Conservation (phyloP, 2,329 filamentous ascomycete genomes). For the Pseudogymnoascus sp. region DNA sequence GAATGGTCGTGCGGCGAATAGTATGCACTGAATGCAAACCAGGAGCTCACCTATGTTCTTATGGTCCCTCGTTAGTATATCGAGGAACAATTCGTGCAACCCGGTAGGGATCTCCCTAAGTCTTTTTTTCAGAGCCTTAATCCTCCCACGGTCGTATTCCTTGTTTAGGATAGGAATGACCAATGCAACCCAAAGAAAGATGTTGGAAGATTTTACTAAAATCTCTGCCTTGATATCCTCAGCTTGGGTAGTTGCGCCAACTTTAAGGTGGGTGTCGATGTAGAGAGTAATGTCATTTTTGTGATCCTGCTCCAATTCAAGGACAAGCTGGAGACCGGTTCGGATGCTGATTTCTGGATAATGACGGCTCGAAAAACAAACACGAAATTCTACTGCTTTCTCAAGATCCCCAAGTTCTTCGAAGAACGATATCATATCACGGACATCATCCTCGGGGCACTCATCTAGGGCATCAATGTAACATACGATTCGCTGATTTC, state of each 20-base stretch:
- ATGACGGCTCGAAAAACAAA: constrained; percentile 26
- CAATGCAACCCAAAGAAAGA: constrained; percentile 25
- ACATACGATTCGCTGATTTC: constrained; percentile 24
- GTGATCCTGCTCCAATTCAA: constrained; percentile 25
- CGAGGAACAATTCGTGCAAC: constrained; percentile 42
- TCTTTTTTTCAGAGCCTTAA: constrained; percentile 21
- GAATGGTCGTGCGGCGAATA: constrained; percentile 41
- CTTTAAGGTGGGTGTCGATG: constrained; percentile 20
- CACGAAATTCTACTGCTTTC: constrained; percentile 12
- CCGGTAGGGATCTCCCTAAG: constrained; percentile 34
- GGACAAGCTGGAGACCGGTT: constrained; percentile 19
- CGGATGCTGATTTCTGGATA: constrained; percentile 23
- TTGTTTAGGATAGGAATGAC: constrained; percentile 35
- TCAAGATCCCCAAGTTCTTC: constrained; percentile 19
- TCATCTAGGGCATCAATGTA: constrained; percentile 42
- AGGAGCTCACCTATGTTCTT: constrained; percentile 35
- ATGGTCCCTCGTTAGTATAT: constrained; percentile 45
- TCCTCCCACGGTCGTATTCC: constrained; percentile 27
- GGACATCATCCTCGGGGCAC: constrained; percentile 31
- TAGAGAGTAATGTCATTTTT: constrained; percentile 24
- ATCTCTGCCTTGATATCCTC: constrained; percentile 20
- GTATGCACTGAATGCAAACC: constrained; percentile 45
- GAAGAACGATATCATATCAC: constrained; percentile 28
- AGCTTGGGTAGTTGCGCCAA: constrained; percentile 16
- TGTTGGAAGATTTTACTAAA: constrained; percentile 19